A percentile compares a stretch with the other conserved stretches of the same genome.
phyloP scores from a whole-genome alignment of 192 early-diverging fungal genomes.

The Geranomyces michiganensis region DNA sequence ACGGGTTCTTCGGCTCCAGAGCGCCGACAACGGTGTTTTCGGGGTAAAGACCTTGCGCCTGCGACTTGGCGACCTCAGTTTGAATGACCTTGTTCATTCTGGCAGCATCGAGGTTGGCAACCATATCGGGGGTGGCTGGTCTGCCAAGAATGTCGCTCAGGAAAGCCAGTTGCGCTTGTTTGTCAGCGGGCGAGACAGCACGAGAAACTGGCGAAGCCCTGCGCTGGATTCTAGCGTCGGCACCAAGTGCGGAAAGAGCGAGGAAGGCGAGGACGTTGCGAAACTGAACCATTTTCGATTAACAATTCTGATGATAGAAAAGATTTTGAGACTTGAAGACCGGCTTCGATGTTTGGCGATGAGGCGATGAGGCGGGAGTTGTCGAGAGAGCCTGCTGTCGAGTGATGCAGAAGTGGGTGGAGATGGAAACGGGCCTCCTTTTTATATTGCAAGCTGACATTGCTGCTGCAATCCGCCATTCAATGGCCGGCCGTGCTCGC shows the following conservation, averaged over 20 bases:
- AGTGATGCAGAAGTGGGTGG: too few relatives aligned
- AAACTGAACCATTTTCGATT: constrained; percentile 19
- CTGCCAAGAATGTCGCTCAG: constrained; percentile 24
- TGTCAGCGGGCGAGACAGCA: neutral
- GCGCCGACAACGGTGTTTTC: neutral
- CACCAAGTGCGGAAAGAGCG: constrained; percentile 6
- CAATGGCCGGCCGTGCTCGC: too few relatives aligned
- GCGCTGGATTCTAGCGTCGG: neutral
- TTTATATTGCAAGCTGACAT: too few relatives aligned
- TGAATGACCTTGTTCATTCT: constrained; percentile 18
- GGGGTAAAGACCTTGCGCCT: neutral
- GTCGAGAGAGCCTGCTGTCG: too few relatives aligned
- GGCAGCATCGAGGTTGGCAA: constrained; percentile 14
- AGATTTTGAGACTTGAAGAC: constrained; percentile 2
- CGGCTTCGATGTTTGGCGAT: neutral
- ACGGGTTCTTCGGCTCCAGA: neutral
- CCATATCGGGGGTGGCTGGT: constrained; percentile 26
- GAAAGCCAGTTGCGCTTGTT: constrained; percentile 22
- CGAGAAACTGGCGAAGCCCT: neutral
- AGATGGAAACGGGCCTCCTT: too few relatives aligned
- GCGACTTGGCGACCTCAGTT: neutral
- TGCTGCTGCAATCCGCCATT: too few relatives aligned
- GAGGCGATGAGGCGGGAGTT: too few relatives aligned
- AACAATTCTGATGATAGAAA: neutral
- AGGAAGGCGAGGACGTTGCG: constrained; percentile 4